Evolutionary conservation across 2,329 filamentous ascomycete genomes (phyloP), one percentile per base, ranked within the genome.

Genomic region (Aphanocladium album): DNA sequence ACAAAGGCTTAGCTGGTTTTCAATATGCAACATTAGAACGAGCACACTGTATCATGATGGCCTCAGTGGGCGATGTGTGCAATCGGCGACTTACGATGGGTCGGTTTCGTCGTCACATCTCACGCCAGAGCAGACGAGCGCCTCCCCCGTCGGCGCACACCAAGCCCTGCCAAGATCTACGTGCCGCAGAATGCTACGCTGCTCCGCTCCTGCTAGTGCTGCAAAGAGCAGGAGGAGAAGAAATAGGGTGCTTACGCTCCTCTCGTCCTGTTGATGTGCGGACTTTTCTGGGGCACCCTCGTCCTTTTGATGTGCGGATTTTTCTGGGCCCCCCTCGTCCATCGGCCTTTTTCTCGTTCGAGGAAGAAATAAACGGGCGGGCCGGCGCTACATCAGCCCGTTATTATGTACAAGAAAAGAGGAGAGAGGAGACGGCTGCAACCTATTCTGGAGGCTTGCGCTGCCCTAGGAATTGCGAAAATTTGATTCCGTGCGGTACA

Each of bases 111-210:
- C 35, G 39, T 54, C 51, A 43, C 39, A 33, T 45, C 39, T 14
- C 23, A 23, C 21, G 16, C 5, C 12, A 19, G 6, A 14, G 17
- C 16, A 33, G 16, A 7, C 17, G 25, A n/a, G 11, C 6, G 2
- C 50, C 3, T 16, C 5, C 7, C 2, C 7, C 2, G 12, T 19
- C 43, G 23, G 21, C 21, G n/a, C 11, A 27, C 17, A 21, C 23
- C 25, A 50, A 50, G 30, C 45, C 55, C 35, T 57, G 55, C 46
- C 56, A 58, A 52, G 56, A 51, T 58, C 46, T 23, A n/a, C 46
- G 37, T 43, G 47, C 56, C 37, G 56, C 35, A 52, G 33, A 58
- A 58, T 58, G 35, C 46, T 19, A 50, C 55, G 45, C 46, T 58
- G 55, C 45, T 58, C 43, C 43, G 55, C 45, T 23, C 39, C 14